Base-by-base conservation (phyloP, 1,284 basidiomycete genomes). In the Cutaneotrichosporon dermatis region DNA sequence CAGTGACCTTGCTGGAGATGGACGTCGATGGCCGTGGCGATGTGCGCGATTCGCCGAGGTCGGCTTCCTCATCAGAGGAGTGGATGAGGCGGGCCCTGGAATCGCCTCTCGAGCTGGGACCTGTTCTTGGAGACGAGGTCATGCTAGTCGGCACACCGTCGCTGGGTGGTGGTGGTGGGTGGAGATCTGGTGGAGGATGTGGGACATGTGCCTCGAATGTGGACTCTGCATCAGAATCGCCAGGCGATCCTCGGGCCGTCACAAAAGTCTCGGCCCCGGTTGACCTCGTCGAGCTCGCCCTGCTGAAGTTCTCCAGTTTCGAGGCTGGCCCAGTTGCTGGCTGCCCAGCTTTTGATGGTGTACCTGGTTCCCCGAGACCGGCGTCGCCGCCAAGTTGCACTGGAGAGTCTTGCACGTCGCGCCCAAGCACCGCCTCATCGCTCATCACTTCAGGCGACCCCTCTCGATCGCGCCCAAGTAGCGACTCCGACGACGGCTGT, bases 231-330 rank as follows among this genome's bases (percentile, higher is more conserved):
- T 57, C 55, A 13, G 13, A n/a, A 53, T 35, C 16, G 48, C 33
- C 35, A 9, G n/a, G 5, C 39, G 7, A 16, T 42, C 11, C 63
- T 52, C 39, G 0, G 67, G 67, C 25, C 6, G 74, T 74, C 33
- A 75, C 71, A 48, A 75, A 75, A 0, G 70, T 64, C 8, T 73
- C 74, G 37, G 69, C 67, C 1, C 50, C 50, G 9, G 50, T 41
- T 10, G 50, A 51, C 4, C 71, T 37, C 6, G 44, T 48, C 8
- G 54, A 51, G 15, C 37, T 34, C 15, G 12, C 9, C 13, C 34
- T 49, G 12, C 25, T 25, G 25, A 25, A 25, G 25, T 25, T 25
- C 25, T 25, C 25, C 2, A 3, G 25, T 25, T 25, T 25, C 3
- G 25, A 25, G 25, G 25, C n/a, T n/a, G n/a, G 25, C 3, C 25